A percentile compares a stretch with the other conserved stretches of the same genome.
Conservation (phyloP, 768 basidiomycete species). For the Boletus rubroflammeus region DNA sequence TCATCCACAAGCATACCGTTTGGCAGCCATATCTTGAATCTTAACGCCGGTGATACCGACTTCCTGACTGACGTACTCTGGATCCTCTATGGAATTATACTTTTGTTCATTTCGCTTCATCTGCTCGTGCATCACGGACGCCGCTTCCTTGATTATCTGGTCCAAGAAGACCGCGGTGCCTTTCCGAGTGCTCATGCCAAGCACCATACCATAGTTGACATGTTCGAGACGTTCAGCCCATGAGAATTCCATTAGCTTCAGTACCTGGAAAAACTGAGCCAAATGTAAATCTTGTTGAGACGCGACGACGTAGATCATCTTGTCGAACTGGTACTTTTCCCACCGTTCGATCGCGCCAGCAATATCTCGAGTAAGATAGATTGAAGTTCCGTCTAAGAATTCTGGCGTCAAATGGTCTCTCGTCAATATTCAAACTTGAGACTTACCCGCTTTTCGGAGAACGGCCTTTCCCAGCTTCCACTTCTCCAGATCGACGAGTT, state of each 20-base stretch:
- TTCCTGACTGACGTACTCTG: constrained; percentile 71
- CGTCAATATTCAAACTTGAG: too few relatives aligned
- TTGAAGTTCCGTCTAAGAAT: constrained; percentile 79
- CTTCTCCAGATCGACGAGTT: constrained; percentile 82
- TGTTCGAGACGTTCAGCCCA: constrained; percentile 85
- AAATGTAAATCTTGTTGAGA: constrained; percentile 86
- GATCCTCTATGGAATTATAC: constrained; percentile 84
- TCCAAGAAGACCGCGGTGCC: constrained; percentile 95
- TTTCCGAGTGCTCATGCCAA: constrained; percentile 92
- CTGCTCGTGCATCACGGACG: constrained; percentile 90
- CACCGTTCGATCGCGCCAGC: constrained; percentile 90
- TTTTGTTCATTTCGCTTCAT: constrained; percentile 95
- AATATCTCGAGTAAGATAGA: constrained; percentile 94
- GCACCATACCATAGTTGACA: constrained; percentile 88
- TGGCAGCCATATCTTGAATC: constrained; percentile 96
- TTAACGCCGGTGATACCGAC: constrained; percentile 95
- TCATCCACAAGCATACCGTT: constrained; percentile 52
- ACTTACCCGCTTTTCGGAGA: constrained; percentile 75
- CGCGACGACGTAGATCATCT: constrained; percentile 92
- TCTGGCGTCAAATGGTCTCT: neutral
- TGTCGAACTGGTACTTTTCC: constrained; percentile 86
- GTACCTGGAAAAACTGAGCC: constrained; percentile 89
- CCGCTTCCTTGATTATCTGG: constrained; percentile 87
- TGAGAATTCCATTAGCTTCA: constrained; percentile 83
- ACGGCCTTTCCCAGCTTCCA: constrained; percentile 92